These are phyloP conservation scores for Salmacisia buchloeana DNA, from an alignment of 1,284 basidiomycete genomes.

Conservation along the genomic window DNA sequence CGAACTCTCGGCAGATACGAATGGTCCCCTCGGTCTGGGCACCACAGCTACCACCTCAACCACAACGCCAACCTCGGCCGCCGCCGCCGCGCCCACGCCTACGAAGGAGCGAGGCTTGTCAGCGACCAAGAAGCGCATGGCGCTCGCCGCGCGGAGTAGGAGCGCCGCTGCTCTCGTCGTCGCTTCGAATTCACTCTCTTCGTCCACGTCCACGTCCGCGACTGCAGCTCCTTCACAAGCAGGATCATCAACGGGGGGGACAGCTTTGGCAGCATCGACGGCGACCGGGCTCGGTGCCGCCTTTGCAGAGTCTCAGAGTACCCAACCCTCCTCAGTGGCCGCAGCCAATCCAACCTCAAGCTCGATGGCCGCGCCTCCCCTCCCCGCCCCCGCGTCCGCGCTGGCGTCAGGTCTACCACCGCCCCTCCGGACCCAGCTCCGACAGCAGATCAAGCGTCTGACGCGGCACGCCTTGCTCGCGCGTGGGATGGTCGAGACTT, in stretches of 20 bases:
- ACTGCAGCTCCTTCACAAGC: too few relatives aligned
- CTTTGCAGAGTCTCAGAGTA: not conserved
- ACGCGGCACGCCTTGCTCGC: not conserved
- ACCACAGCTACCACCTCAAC: too few relatives aligned
- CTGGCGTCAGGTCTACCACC: too few relatives aligned
- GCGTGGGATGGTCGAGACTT: constrained; percentile 1
- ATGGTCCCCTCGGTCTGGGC: too few relatives aligned
- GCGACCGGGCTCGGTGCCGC: not conserved
- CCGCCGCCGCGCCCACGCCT: too few relatives aligned
- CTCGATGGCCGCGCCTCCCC: too few relatives aligned
- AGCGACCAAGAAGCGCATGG: constrained; percentile 1
- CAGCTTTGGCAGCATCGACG: not conserved
- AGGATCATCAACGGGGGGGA: too few relatives aligned
- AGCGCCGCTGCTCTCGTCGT: not conserved
- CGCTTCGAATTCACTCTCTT: not conserved
- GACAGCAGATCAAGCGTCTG: constrained; percentile 1
- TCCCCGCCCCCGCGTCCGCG: too few relatives aligned
- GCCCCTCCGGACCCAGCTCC: not conserved
- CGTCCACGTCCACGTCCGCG: not conserved
- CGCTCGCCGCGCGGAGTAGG: not conserved
- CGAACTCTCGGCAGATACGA: too few relatives aligned
- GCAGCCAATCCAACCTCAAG: not conserved
- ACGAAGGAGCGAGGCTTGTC: not conserved
- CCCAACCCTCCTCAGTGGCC: not conserved
- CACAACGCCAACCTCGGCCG: too few relatives aligned